Conservation (phyloP, 257 asterid species). For the Cruciata laevipes region DNA sequence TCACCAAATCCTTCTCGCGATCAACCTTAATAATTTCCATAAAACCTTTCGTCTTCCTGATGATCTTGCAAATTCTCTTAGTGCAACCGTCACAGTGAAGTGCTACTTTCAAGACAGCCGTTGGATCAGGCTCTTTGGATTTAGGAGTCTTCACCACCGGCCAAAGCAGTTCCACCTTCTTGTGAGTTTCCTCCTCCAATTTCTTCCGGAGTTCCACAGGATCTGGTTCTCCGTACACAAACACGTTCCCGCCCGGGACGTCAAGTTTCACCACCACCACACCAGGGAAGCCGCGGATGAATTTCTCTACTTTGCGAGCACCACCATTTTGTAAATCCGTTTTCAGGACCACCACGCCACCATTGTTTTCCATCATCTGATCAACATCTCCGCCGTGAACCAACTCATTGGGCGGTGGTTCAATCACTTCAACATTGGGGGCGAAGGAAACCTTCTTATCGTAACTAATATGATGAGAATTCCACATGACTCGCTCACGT, state of each 20-base stretch:
- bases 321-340: slow-evolving; percentile 77
- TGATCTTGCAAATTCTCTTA: slow-evolving; percentile 44
- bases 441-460: slow-evolving; percentile 8
- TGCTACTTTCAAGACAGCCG: slow-evolving; percentile 52
- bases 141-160: slow-evolving; percentile 45
- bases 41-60: slow-evolving; percentile 63
- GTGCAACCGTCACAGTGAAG: slow-evolving; percentile 85
- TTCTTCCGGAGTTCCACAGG: slow-evolving; percentile 52
- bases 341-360: slow-evolving; percentile 39
- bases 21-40: slow-evolving; percentile 54
- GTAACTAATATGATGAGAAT: slow-evolving; percentile 20
- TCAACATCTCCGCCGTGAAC: neutral
- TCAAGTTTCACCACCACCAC: slow-evolving; percentile 40
- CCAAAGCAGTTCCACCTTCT: slow-evolving; percentile 48
- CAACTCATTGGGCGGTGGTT: neutral
- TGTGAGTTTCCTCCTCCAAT: slow-evolving; percentile 50
- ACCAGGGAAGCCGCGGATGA: slow-evolving; percentile 51
- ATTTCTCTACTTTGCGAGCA: slow-evolving; percentile 40
- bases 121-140: slow-evolving; percentile 34
- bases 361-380: slow-evolving; percentile 18
- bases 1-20: slow-evolving; percentile 52
- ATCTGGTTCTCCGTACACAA: slow-evolving; percentile 56
- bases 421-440: neutral
- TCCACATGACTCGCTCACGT: neutral
- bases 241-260: slow-evolving; percentile 39